Base-by-base conservation (phyloP, 2,329 filamentous ascomycete species). In the Alternaria metachromatica region DNA sequence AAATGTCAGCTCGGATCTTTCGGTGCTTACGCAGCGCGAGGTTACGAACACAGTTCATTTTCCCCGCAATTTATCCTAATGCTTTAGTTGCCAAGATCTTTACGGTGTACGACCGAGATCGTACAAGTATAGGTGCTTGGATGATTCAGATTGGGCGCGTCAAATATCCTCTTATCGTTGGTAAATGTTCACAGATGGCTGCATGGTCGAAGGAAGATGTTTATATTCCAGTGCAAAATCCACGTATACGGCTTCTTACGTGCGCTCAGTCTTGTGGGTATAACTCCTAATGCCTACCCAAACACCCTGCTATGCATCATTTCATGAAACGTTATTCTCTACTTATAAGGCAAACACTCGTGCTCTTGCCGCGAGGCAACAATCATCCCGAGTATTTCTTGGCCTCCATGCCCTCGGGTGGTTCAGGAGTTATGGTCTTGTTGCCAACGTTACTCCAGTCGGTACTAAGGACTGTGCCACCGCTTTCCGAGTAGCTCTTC, bases 401-500 rank as follows among this genome's bases (percentile, higher is more conserved):
- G 3, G 88, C 89, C 78, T 92, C 89, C 72, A 93, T 89, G 0
- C 93, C 93, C 50, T 94, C 90, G 0, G 93, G 93, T 9, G 93
- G 91, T 37, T 84, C 81, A 0, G 89, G 92, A 76, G 92, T 88
- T 25, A 97, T 91, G 23, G 82, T 90, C 18, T 88, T 88, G 66
- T 85, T 87, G 55, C 88, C 87, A 20, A 97, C 95, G 65, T 97
- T 92, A 10, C 83, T 81, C 96, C 96, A 99, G 78, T 95, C 93
- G 0, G 96, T 99, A 80, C 93, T 97, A 54, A 99, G 83, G 3
- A 92, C 88, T 0, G 96, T 99, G 5, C 96, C 96, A 71, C 96
- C 96, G 80, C 94, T 97, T 84, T 99, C 95, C 13, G 89, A 86
- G 75, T 93, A 98, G 76, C 93, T 97, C 87, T 99, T 99, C 89